phyloP scores from a whole-genome alignment of 495 filamentous ascomycete species.

The Penicillium parvum region DNA sequence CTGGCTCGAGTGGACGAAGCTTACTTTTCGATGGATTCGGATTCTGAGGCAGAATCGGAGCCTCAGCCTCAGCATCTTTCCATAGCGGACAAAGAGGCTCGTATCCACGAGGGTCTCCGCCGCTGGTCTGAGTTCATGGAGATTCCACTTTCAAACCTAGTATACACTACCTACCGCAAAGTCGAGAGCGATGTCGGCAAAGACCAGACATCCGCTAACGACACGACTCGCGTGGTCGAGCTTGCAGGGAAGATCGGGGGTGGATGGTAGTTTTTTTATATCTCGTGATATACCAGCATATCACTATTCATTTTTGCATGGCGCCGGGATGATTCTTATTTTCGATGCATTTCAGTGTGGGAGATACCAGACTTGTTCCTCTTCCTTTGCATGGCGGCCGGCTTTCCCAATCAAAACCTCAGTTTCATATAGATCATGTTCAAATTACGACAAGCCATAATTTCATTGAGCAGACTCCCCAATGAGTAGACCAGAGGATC shows the following conservation, averaged over 20 bases:
- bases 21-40: constrained; percentile 79
- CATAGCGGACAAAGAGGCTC: constrained; percentile 28
- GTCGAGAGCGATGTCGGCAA: constrained; percentile 96
- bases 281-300: neutral
- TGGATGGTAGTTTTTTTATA: constrained; percentile 64
- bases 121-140: constrained; percentile 71
- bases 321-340: constrained; percentile 9
- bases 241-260: constrained; percentile 90
- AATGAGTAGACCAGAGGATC: no score
- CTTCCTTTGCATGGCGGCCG: constrained; percentile 1
- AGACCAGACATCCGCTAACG: constrained; percentile 45
- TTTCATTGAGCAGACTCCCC: no score
- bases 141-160: constrained; percentile 65
- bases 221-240: constrained; percentile 80
- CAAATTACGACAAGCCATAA: no score
- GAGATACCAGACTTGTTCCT: constrained; percentile 18
- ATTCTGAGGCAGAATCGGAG: constrained; percentile 32
- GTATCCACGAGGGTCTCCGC: constrained; percentile 52
- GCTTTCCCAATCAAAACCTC: no score
- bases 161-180: constrained; percentile 80
- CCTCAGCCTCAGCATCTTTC: constrained; percentile 10
- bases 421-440: neutral
- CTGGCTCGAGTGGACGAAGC: constrained; percentile 83
- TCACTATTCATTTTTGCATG: constrained; percentile 14
- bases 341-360: constrained; percentile 12